Base-by-base conservation (phyloP, 495 filamentous ascomycete genomes). In the Copromyces sp. region DNA sequence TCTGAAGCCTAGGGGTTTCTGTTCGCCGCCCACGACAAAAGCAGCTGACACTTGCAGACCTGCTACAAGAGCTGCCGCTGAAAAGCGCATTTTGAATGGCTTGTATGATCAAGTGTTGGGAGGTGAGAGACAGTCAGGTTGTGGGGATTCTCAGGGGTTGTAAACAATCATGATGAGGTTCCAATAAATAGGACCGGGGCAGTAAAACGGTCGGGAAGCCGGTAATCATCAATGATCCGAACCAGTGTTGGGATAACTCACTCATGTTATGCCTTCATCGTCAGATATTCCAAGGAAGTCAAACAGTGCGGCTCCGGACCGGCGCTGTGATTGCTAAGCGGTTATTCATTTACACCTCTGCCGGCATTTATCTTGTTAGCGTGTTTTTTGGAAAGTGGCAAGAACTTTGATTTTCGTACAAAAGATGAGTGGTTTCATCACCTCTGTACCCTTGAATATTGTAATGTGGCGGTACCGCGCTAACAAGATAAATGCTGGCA, bases 1-100 rank as follows among this genome's bases (percentile, higher is more conserved):
- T 20, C 39, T 11, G n/a, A 47, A n/a, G 20, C 70, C 59, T 9
- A 74, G 42, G 0, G 71, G 39, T 12, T 65, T 70, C 20, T 76
- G 73, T 4, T 20, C 38, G n/a, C 68, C 16, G 14, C 39, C 35
- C 24, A 68, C 14, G 9, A 40, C 72, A 14, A 75, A 24, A 38
- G 35, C 78, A 3, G 32, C 40, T 5, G 73, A 41, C 68, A 78
- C 41, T 11, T 71, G 72, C n/a, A 79, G 71, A 39, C 75, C 73
- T 53, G 71, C 75, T 69, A 69, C 72, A 45, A 75, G 61, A 40
- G 71, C 39, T 14, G 72, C 20, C 38, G 39, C 72, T 45, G 71
- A 69, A 73, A 76, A 42, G 17, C 72, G 75, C 75, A 77, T 78
- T 11, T 44, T 68, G 37, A 37, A 9, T 41, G 29, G 7, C 9